Evolutionary conservation across 1,284 basidiomycete species (phyloP), one percentile per base, ranked within the genome.

Genomic region (Naganishia sp.): DNA sequence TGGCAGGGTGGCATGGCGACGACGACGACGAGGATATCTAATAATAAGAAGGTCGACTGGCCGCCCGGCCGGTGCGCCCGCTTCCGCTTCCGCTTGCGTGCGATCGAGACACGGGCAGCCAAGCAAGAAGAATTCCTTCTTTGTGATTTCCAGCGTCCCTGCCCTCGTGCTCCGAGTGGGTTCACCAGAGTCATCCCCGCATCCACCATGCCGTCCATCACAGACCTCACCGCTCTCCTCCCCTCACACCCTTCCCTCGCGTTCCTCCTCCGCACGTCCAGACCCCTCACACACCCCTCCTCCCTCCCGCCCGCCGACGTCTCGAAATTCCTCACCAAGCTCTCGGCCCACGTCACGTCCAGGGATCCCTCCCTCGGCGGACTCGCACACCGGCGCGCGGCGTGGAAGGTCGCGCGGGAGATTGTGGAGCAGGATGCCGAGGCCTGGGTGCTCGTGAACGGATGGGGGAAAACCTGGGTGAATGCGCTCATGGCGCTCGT

Each of bases 391-490:
- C 66, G 69, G 42, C 57, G 53, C 35, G 66, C 67, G 7, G 69
- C 69, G 10, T 71, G 66, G 50, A 52, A 39, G 11, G 61, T 78
- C 6, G 75, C 74, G 0, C 57, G 52, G 5, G 66, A 66, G 28
- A 58, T 79, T 0, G 63, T 80, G 0, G 28, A 61, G 50, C 72
- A 76, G 70, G 78, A 79, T 61, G 66, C 65, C 18, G 77, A 79
- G 63, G 76, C 76, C 3, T 74, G 71, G 66, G 73, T 74, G 6
- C 41, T 77, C 25, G 69, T 70, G 3, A 54, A 46, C 17, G 68
- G 64, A 25, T 76, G 64, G 50, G 78, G 77, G 2, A 79, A 77
- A 65, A 68, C 66, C 2, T 79, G 77, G 78, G 69, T 77, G 25
- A 70, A 66, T 0, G 71, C 42, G 25, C 46, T 67, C 23, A n/a